Evolutionary conservation across 2,329 filamentous ascomycete genomes (phyloP).

Genomic region (Fusarium ramigenum): DNA sequence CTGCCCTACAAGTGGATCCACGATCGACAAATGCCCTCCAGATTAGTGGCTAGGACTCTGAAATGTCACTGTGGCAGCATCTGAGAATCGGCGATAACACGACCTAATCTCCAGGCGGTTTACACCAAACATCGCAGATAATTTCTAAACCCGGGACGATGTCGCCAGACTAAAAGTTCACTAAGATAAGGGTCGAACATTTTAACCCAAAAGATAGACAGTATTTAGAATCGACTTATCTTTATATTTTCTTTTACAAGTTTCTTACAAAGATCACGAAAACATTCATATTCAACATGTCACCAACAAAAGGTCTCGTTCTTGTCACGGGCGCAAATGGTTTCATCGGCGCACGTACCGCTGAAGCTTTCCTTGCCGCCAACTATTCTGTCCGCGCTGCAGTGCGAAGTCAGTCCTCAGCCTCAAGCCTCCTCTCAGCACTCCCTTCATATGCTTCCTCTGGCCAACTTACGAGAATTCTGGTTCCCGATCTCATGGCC

Average conservation of each 20-base stretch:
- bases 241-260: neutral
- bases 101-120: conserved; percentile 4
- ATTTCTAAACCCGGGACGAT: neutral
- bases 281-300: neutral
- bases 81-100: neutral
- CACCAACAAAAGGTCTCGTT: neutral
- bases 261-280: accelerated
- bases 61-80: neutral
- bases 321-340: conserved; percentile 22
- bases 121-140: neutral
- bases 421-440: conserved; percentile 2
- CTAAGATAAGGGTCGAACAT: neutral
- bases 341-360: conserved; percentile 13
- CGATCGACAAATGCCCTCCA: neutral
- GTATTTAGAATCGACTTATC: too few species aligned
- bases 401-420: conserved; percentile 6
- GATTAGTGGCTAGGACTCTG: neutral
- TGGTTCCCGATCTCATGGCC: neutral
- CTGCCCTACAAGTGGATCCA: neutral
- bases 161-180: neutral
- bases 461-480: neutral
- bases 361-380: conserved; percentile 11
- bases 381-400: conserved; percentile 8
- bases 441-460: neutral
- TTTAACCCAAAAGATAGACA: neutral